Percentiles rank a stretch among this genome's conserved stretches.
Evolutionary conservation across 2,329 filamentous ascomycete genomes (phyloP).

Genomic region (Diaporthe capsici): DNA sequence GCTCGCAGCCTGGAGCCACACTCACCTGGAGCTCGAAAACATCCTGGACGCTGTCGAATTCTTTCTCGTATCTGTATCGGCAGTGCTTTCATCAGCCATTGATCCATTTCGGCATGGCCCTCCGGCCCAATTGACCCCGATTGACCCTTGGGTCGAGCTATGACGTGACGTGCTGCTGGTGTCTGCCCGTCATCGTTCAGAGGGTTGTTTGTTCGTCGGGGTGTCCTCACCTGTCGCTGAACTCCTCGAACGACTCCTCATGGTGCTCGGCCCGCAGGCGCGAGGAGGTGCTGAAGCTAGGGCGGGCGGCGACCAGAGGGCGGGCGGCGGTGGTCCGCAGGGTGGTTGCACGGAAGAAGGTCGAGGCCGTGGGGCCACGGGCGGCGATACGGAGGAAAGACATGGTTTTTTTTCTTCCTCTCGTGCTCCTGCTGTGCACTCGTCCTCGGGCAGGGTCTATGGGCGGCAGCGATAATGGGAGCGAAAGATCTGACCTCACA

Average conservation of each 20-base stretch:
- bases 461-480: slow-evolving; percentile 71
- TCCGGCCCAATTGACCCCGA: slow-evolving; percentile 40
- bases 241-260: slow-evolving; percentile 99
- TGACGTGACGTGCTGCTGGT: slow-evolving; percentile 35
- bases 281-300: slow-evolving; percentile 75
- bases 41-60: slow-evolving; percentile 97
- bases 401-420: slow-evolving; percentile 33
- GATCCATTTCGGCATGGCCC: slow-evolving; percentile 43
- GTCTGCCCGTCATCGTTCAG: background rate
- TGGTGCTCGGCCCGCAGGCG: slow-evolving; percentile 75
- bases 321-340: slow-evolving; percentile 66
- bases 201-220: slow-evolving; percentile 37
- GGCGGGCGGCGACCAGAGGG: slow-evolving; percentile 59
- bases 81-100: slow-evolving; percentile 55
- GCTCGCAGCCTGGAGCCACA: slow-evolving; percentile 43
- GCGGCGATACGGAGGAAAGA: slow-evolving; percentile 77
- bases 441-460: slow-evolving; percentile 43
- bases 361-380: slow-evolving; percentile 72
- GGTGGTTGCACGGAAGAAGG: slow-evolving; percentile 75
- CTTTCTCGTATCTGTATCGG: slow-evolving; percentile 91
- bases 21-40: slow-evolving; percentile 99
- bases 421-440: background rate
- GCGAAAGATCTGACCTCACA: slow-evolving; percentile 45
- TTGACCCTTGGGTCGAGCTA: slow-evolving; percentile 34
- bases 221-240: slow-evolving; percentile 88